Base-by-base conservation (phyloP, 164 flowering plant genomes). In the Brasenia schreberi region DNA sequence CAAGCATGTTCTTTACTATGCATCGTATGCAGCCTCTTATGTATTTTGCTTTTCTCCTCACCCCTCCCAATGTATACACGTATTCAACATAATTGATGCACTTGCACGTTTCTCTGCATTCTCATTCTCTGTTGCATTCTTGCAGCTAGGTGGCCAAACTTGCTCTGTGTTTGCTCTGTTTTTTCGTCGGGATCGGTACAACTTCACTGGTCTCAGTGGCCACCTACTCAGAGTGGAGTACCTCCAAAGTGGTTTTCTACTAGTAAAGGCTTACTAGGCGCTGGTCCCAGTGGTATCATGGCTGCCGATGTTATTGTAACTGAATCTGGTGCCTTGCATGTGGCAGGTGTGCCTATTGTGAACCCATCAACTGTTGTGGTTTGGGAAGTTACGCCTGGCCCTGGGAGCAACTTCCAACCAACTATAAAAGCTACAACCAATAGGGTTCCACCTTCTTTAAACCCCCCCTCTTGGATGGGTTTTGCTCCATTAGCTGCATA, bases 251-350 rank as follows among this genome's bases (percentile, higher is more conserved):
- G 99, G 99, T 95, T 87, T 74, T 83, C 80, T 77, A 90, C 97
- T 23, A 88, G 92, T 74, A 95, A 92, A 81, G 97, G 97, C 61
- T 81, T 95, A 23, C 73, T 95, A 78, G 99, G 99, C 77, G 97
- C 97, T 71, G 99, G 99, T 19, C 99, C 99, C 43, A 95, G 99
- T 79, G 99, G 99, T 62, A 95, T 95, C 67, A 92, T 92, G 97
- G 99, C 97, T 72, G 99, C 94, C 74, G 99, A 95, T 85, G 99
- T 92, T 23, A 92, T 95, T 59, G 78, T 95, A 68, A 95, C 97
- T 60, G 99, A 95, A 67, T 80, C 87, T 56, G 99, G 99, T 66
- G 89, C 96, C 71, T 69, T 95, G 91, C 97, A 92, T 78, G 97
- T 95, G 23, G 99, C 99, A 42, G 99, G 99, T 72, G 97, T 95